Conservation (phyloP, 192 early-diverging fungal genomes). For the Gaertneriomyces semiglobifer region DNA sequence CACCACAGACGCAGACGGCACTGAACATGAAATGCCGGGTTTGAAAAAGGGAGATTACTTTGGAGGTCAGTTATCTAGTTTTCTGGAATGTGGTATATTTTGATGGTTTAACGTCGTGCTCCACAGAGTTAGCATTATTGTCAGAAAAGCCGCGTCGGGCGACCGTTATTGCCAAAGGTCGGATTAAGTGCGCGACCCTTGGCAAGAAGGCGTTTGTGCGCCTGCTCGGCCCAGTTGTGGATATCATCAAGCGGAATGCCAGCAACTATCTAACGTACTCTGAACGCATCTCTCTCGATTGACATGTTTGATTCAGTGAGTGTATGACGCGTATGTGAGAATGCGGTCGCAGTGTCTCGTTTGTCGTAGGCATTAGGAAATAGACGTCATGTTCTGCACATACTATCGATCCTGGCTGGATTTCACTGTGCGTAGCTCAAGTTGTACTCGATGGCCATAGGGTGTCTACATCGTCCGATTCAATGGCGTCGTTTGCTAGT, state of each 20-base stretch:
- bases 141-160: slow-evolving; percentile 91
- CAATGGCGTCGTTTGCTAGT: too few relatives aligned
- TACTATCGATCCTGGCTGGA: too few relatives aligned
- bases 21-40: slow-evolving; percentile 54
- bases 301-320: neutral
- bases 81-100: neutral
- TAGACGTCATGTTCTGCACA: too few relatives aligned
- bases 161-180: slow-evolving; percentile 79
- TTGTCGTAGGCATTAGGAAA: too few relatives aligned
- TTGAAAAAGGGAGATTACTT: slow-evolving; percentile 89
- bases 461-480: too few relatives aligned
- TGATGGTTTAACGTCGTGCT: neutral
- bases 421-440: too few relatives aligned
- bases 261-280: slow-evolving; percentile 68
- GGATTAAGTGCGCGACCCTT: slow-evolving; percentile 92
- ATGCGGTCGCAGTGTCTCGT: too few relatives aligned
- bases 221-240: slow-evolving; percentile 88
- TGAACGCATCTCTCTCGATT: slow-evolving; percentile 21
- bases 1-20: slow-evolving; percentile 76
- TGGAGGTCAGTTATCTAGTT: slow-evolving; percentile 64
- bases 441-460: too few relatives aligned
- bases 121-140: slow-evolving; percentile 87
- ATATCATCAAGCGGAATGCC: slow-evolving; percentile 94
- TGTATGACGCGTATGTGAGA: too few relatives aligned
- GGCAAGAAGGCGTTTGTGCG: slow-evolving; percentile 95